These are phyloP conservation scores for Scheffersomyces quercinus DNA, from an alignment of 1,139 yeast species.

Conservation along the genomic window DNA sequence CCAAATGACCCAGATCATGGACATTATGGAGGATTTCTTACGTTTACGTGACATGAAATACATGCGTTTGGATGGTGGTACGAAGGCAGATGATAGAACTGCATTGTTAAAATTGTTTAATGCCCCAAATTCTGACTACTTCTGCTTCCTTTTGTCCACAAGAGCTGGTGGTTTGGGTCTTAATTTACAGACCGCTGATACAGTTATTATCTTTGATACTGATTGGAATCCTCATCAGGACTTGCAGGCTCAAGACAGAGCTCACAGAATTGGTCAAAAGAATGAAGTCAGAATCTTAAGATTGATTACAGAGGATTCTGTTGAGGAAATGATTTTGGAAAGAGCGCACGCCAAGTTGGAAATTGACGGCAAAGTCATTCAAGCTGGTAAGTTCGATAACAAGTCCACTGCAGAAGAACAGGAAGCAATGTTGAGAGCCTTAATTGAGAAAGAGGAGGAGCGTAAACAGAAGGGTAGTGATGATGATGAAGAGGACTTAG, in stretches of 20 bases:
- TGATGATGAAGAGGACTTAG: slow-evolving; percentile 59
- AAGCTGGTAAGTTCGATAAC: slow-evolving; percentile 84
- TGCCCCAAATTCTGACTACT: slow-evolving; percentile 70
- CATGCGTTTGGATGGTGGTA: slow-evolving; percentile 78
- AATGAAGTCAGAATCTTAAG: slow-evolving; percentile 81
- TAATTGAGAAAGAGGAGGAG: slow-evolving; percentile 71
- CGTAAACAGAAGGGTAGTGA: slow-evolving; percentile 41
- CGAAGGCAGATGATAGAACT: slow-evolving; percentile 83
- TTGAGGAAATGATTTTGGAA: slow-evolving; percentile 79
- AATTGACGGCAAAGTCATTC: slow-evolving; percentile 86
- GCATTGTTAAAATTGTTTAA: slow-evolving; percentile 67
- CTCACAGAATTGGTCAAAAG: slow-evolving; percentile 88
- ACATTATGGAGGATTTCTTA: slow-evolving; percentile 83
- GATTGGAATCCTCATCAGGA: slow-evolving; percentile 95
- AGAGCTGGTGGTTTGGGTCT: slow-evolving; percentile 91
- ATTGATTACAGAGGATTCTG: slow-evolving; percentile 77
- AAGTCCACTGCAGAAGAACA: slow-evolving; percentile 83
- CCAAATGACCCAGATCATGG: slow-evolving; percentile 90
- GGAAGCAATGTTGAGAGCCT: slow-evolving; percentile 69
- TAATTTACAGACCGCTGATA: slow-evolving; percentile 84
- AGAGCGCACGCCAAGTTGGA: slow-evolving; percentile 82
- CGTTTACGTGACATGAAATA: slow-evolving; percentile 65
- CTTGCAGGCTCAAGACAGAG: slow-evolving; percentile 89
- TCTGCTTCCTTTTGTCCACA: slow-evolving; percentile 76
- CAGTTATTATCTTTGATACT: slow-evolving; percentile 83